Evolutionary conservation across 202 grass and related monocot species (phyloP).

Genomic region (Sporobolus alterniflorus): DNA sequence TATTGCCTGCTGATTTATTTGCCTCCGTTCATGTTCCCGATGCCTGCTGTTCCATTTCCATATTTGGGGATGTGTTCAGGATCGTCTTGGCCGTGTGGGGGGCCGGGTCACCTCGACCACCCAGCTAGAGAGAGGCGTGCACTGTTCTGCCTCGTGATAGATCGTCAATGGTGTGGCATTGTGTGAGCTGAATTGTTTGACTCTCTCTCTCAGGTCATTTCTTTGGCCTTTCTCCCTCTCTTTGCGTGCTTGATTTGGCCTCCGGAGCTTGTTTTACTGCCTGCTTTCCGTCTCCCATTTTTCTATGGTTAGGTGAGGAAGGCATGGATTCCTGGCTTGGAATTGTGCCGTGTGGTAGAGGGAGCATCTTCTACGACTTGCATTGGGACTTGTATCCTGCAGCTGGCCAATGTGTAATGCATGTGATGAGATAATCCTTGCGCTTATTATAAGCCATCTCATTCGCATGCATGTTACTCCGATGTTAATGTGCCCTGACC

Average conservation of each 20-base stretch:
- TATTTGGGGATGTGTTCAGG: slow-evolving; percentile 48
- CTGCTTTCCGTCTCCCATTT: background rate
- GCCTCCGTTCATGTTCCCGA: slow-evolving; percentile 36
- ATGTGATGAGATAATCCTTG: slow-evolving; percentile 54
- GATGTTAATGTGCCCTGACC: slow-evolving; percentile 8
- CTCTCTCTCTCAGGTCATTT: background rate
- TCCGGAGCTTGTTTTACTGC: slow-evolving; percentile 18
- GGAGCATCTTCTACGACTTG: slow-evolving; percentile 43
- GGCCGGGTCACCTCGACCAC: slow-evolving; percentile 33
- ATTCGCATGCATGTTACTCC: slow-evolving; percentile 37
- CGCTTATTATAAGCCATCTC: slow-evolving; percentile 35
- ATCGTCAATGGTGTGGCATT: background rate
- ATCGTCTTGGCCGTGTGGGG: background rate
- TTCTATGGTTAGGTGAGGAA: slow-evolving; percentile 42
- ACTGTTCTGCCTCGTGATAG: slow-evolving; percentile 39
- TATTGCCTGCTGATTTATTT: slow-evolving; percentile 39
- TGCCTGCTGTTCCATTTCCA: slow-evolving; percentile 42
- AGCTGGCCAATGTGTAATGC: slow-evolving; percentile 53
- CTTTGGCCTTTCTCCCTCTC: background rate
- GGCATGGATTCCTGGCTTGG: slow-evolving; percentile 26
- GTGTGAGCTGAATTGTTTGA: slow-evolving; percentile 45
- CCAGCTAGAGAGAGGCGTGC: slow-evolving; percentile 24
- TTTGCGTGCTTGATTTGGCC: slow-evolving; percentile 42
- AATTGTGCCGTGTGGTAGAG: slow-evolving; percentile 28
- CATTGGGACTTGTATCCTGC: slow-evolving; percentile 63